Evolutionary conservation across 257 asterid genomes (phyloP).

Genomic region (Eucommia ulmoides): DNA sequence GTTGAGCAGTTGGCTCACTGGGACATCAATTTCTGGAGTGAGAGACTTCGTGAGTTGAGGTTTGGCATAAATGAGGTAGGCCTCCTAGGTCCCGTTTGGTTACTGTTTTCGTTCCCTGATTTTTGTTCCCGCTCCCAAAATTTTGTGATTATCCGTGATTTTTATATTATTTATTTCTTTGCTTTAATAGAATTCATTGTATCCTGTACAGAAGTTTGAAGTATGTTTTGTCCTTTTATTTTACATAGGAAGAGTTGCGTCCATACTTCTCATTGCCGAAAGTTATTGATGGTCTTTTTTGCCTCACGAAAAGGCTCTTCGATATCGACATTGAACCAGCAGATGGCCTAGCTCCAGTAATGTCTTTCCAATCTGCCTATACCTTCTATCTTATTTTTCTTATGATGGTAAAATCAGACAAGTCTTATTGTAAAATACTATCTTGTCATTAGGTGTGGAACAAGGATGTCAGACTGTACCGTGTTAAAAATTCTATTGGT

Average conservation of each 20-base stretch:
- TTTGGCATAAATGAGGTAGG: slow-evolving; percentile 85
- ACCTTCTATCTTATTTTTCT: too few species aligned
- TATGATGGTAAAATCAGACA: too few species aligned
- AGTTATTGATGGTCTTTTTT: slow-evolving; percentile 95
- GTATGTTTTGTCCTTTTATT: not conserved
- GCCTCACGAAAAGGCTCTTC: slow-evolving; percentile 66
- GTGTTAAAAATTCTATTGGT: slow-evolving; percentile 70
- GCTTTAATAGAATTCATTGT: not conserved
- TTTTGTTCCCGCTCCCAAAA: not conserved
- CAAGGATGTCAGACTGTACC: slow-evolving; percentile 74
- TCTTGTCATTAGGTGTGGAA: slow-evolving; percentile 63
- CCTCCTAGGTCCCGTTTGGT: not conserved
- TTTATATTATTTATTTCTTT: not conserved
- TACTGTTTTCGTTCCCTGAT: not conserved
- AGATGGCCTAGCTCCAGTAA: slow-evolving; percentile 90
- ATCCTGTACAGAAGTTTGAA: not conserved
- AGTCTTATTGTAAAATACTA: not conserved
- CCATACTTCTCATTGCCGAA: slow-evolving; percentile 95
- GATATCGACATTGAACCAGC: slow-evolving; percentile 59
- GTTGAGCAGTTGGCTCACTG: slow-evolving; percentile 73
- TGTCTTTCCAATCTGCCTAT: not conserved
- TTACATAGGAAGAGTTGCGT: slow-evolving; percentile 82
- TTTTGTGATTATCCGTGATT: not conserved
- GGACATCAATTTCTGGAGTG: slow-evolving; percentile 90
- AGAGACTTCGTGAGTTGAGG: slow-evolving; percentile 88